phyloP scores from a whole-genome alignment of 192 early-diverging fungal species.

The Coemansia guatemalensis region DNA sequence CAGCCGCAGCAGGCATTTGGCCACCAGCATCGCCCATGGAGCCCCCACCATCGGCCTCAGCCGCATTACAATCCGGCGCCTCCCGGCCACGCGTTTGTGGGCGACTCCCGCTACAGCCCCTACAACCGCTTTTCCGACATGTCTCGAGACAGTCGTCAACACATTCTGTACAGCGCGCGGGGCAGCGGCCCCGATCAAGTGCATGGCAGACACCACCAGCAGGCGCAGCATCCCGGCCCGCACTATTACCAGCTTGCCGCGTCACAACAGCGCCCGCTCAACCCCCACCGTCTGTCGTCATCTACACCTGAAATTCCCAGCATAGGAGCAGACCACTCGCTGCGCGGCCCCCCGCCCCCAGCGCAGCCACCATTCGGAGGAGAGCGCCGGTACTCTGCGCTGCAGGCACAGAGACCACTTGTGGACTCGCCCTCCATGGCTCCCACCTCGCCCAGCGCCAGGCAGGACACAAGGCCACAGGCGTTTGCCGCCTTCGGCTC shows the following conservation, averaged over 20 bases:
- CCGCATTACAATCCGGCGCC: slow-evolving; percentile 36
- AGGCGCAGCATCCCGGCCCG: slow-evolving; percentile 3
- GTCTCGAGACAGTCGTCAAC: slow-evolving; percentile 36
- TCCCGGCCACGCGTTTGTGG: slow-evolving; percentile 15
- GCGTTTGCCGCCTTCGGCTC: not conserved
- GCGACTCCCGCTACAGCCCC: slow-evolving; percentile 45
- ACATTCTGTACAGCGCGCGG: slow-evolving; percentile 26
- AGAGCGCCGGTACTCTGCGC: slow-evolving; percentile 4
- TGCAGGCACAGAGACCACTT: not conserved
- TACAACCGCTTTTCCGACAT: slow-evolving; percentile 36
- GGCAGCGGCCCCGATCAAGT: not conserved
- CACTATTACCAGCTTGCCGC: not conserved
- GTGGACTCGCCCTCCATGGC: not conserved
- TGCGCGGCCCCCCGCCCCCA: slow-evolving; percentile 7
- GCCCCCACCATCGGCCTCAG: slow-evolving; percentile 47
- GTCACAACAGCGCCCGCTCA: slow-evolving; percentile 1
- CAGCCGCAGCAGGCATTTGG: slow-evolving; percentile 11
- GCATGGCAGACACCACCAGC: slow-evolving; percentile 16
- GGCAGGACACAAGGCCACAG: not conserved
- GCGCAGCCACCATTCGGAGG: not conserved
- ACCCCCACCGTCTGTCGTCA: slow-evolving; percentile 5
- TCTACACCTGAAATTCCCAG: slow-evolving; percentile 11
- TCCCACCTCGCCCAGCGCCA: slow-evolving; percentile 8
- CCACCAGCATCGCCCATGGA: slow-evolving; percentile 45
- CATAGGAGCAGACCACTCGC: not conserved